phyloP scores from a whole-genome alignment of 2,329 filamentous ascomycete species.

The Stemphylium beticola region DNA sequence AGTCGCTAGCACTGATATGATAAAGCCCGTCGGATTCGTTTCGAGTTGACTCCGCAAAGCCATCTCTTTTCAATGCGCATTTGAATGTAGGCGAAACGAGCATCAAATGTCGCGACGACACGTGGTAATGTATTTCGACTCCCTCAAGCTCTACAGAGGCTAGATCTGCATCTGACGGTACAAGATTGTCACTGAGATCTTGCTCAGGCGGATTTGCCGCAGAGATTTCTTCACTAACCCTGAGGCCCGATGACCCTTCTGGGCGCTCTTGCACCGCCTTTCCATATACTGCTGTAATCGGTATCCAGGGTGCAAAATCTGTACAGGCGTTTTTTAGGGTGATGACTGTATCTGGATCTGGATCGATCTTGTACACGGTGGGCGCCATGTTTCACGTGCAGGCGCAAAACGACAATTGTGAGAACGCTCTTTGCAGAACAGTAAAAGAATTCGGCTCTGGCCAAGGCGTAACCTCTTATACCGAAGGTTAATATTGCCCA shows the following conservation, averaged over 20 bases:
- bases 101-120: conserved; percentile 7
- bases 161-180: background rate
- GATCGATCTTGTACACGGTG: background rate
- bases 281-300: too few species aligned
- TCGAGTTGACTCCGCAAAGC: background rate
- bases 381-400: background rate
- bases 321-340: background rate
- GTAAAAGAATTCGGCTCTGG: too few species aligned
- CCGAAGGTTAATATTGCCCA: too few species aligned
- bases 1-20: background rate
- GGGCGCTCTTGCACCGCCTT: background rate
- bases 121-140: background rate
- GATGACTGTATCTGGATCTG: conserved; percentile 3
- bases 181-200: background rate
- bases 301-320: background rate
- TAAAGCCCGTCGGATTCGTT: background rate
- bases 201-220: background rate
- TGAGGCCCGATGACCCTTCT: background rate
- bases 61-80: background rate
- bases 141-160: background rate
- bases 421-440: too few species aligned
- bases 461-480: too few species aligned
- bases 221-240: too few species aligned
- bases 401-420: too few species aligned
- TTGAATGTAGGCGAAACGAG: background rate